phyloP scores from a whole-genome alignment of 495 filamentous ascomycete species.

The Penicillium goetzii region DNA sequence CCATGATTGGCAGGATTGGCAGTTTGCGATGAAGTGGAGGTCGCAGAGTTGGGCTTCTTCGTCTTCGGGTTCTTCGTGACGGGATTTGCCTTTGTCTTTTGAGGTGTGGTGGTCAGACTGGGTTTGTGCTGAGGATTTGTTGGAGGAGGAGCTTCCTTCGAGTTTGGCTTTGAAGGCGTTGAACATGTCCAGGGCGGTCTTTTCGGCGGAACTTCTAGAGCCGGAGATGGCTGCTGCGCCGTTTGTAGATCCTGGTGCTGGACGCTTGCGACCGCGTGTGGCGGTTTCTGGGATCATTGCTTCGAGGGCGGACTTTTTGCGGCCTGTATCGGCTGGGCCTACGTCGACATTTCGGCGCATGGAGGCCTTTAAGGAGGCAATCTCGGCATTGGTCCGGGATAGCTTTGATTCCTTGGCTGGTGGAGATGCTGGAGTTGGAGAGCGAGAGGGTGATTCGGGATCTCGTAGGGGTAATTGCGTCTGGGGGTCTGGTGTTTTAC shows the following conservation, averaged over 20 bases:
- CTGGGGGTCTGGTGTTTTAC: constrained; percentile 41
- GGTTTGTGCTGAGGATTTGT: background rate
- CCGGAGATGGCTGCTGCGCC: constrained; percentile 23
- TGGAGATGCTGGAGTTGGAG: constrained; percentile 51
- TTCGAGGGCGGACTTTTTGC: constrained; percentile 72
- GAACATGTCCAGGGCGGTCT: constrained; percentile 65
- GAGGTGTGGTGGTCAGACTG: background rate
- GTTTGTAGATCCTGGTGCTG: constrained; percentile 54
- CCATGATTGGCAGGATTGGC: constrained; percentile 87
- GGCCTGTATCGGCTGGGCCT: constrained; percentile 55
- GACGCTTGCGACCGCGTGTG: constrained; percentile 77
- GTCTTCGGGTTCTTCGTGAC: constrained; percentile 48
- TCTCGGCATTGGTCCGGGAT: constrained; percentile 86
- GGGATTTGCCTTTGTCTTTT: constrained; percentile 18
- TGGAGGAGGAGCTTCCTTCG: constrained; percentile 60
- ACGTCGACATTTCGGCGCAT: constrained; percentile 78
- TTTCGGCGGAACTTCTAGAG: constrained; percentile 55
- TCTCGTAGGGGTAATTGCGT: constrained; percentile 51
- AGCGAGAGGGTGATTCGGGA: constrained; percentile 53
- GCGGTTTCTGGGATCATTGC: constrained; percentile 82
- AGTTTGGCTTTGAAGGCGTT: constrained; percentile 80
- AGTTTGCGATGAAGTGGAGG: constrained; percentile 90
- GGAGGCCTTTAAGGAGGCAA: constrained; percentile 85
- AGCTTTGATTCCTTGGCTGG: constrained; percentile 60
- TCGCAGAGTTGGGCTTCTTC: constrained; percentile 78